These are phyloP conservation scores for Mucor irregularis DNA, from an alignment of 371 early-diverging fungal species.

Conservation along the genomic window DNA sequence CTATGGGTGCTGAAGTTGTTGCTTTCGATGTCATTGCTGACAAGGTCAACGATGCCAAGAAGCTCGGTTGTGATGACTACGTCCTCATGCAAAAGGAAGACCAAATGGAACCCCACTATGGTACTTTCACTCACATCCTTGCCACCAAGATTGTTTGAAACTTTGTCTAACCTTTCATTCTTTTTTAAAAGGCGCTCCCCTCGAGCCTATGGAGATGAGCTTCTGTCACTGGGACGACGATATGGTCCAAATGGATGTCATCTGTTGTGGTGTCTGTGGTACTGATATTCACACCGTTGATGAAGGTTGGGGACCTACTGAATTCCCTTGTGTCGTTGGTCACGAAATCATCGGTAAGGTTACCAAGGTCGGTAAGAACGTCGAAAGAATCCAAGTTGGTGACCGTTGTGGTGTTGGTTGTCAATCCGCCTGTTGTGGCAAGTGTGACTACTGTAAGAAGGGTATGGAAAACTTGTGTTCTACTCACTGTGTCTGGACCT, in stretches of 20 bases:
- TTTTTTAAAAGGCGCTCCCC: constrained; percentile 20
- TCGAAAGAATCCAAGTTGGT: constrained; percentile 54
- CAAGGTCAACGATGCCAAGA: constrained; percentile 34
- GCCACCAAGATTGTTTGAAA: too few relatives aligned
- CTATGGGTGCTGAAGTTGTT: constrained; percentile 67
- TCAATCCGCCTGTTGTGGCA: constrained; percentile 49
- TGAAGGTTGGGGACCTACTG: constrained; percentile 64
- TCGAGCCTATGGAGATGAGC: constrained; percentile 23
- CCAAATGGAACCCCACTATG: constrained; percentile 8
- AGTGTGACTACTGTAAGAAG: constrained; percentile 29
- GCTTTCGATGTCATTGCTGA: constrained; percentile 32
- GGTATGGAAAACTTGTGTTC: constrained; percentile 38
- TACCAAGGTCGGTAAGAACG: constrained; percentile 48
- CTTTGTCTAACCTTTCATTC: too few relatives aligned
- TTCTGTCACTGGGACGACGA: constrained; percentile 48
- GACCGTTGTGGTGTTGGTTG: constrained; percentile 72
- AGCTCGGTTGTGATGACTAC: constrained; percentile 41
- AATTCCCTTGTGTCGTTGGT: constrained; percentile 63
- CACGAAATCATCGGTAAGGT: constrained; percentile 69
- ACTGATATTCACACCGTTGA: constrained; percentile 62
- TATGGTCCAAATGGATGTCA: constrained; percentile 60
- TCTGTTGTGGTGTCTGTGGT: constrained; percentile 63
- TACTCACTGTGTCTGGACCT: constrained; percentile 51
- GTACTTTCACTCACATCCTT: constrained; percentile 19
- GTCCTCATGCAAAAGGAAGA: constrained; percentile 30